Percentiles rank a stretch among this genome's conserved stretches.
phyloP scores from a whole-genome alignment of 139 green algal genomes.

The Chara braunii region DNA sequence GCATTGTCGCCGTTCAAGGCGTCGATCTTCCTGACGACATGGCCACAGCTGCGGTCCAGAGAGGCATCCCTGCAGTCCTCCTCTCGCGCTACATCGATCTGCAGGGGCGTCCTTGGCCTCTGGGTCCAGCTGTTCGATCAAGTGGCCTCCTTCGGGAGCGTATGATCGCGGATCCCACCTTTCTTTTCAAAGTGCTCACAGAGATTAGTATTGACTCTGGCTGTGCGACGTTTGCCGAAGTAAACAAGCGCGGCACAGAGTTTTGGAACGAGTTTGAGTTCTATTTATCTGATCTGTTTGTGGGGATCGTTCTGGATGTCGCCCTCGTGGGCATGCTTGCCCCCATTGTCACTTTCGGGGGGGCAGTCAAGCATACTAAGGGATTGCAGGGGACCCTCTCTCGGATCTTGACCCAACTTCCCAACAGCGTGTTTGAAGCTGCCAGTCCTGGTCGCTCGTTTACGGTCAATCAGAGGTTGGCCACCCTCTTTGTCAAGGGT shows the following conservation, averaged over 20 bases:
- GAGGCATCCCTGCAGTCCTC: neutral
- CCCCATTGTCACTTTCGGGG: slow-evolving; percentile 51
- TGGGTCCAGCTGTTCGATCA: slow-evolving; percentile 8
- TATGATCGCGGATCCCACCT: slow-evolving; percentile 26
- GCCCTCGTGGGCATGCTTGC: slow-evolving; percentile 83
- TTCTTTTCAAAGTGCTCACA: slow-evolving; percentile 40
- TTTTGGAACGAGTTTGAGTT: slow-evolving; percentile 97
- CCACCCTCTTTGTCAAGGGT: slow-evolving; percentile 36
- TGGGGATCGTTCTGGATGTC: slow-evolving; percentile 82
- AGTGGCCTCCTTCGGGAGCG: slow-evolving; percentile 10
- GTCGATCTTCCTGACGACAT: neutral
- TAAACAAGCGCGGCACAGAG: slow-evolving; percentile 85
- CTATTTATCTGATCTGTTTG: slow-evolving; percentile 86
- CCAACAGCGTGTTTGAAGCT: slow-evolving; percentile 32
- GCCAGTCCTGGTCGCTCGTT: neutral
- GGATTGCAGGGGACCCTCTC: neutral
- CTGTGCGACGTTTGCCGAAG: slow-evolving; percentile 88
- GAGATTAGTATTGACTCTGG: slow-evolving; percentile 86
- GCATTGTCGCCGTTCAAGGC: neutral
- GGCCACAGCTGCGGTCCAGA: neutral
- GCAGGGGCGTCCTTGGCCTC: neutral
- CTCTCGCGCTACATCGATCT: neutral
- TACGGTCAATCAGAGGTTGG: slow-evolving; percentile 7
- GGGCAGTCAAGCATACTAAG: neutral
- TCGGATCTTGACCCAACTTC: neutral